These are phyloP conservation scores for Seiridium unicorne DNA, from an alignment of 2,329 filamentous ascomycete genomes.

Conservation along the genomic window DNA sequence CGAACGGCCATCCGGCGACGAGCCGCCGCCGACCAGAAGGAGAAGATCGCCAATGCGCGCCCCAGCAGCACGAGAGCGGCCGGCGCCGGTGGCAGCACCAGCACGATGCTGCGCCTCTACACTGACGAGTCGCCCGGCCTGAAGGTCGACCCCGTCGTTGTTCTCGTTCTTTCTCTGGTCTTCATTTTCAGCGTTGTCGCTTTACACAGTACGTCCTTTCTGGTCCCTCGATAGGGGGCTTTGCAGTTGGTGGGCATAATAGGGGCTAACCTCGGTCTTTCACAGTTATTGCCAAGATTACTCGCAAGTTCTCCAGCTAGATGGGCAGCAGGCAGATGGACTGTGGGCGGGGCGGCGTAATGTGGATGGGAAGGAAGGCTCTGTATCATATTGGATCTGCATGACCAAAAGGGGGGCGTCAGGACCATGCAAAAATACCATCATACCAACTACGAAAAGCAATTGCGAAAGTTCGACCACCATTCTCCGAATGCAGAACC, in stretches of 20 bases:
- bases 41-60: slow-evolving; percentile 90
- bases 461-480: neutral
- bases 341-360: neutral
- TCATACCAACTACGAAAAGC: slow-evolving; percentile 3
- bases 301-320: slow-evolving; percentile 77
- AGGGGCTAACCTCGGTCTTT: neutral
- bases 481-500: neutral
- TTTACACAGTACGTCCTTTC: slow-evolving; percentile 75
- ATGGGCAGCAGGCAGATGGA: slow-evolving; percentile 6
- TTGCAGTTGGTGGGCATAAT: slow-evolving; percentile 1
- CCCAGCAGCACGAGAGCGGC: slow-evolving; percentile 91
- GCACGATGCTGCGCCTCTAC: slow-evolving; percentile 99
- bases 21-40: slow-evolving; percentile 94
- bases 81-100: slow-evolving; percentile 92
- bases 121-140: slow-evolving; percentile 96
- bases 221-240: neutral
- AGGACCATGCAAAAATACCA: neutral
- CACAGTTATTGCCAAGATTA: slow-evolving; percentile 91
- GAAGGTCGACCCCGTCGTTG: slow-evolving; percentile 97
- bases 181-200: slow-evolving; percentile 99
- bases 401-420: neutral
- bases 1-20: slow-evolving; percentile 94
- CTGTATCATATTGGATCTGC: slow-evolving; percentile 1
- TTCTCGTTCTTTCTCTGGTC: slow-evolving; percentile 91
- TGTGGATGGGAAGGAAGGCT: slow-evolving; percentile 2